Base-by-base conservation (phyloP, 2,329 filamentous ascomycete genomes). In the Rutstroemia sp. region DNA sequence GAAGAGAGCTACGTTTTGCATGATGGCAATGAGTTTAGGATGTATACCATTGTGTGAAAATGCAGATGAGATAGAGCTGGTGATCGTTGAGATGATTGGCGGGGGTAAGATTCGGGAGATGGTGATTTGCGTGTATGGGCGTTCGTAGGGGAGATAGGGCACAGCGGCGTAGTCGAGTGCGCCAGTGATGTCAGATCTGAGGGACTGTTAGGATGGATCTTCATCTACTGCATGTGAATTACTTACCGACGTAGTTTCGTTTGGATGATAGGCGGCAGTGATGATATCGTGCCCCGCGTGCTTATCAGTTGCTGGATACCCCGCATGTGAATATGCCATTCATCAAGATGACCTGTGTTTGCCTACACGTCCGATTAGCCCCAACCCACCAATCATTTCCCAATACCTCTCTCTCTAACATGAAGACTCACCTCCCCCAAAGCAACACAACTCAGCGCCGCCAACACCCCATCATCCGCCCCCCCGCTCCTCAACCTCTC, bases 321-420 rank as follows among this genome's bases (percentile, higher is more conserved):
- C 34, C 52, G 52, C 63, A 64, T 65, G 41, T 66, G 63, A 10
- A 60, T 34, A 42, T 59, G 54, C 63, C 63, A 66, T 23, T 51
- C 34, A 17, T 62, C 48, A 1, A 45, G 21, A 38, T 62, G 58
- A 27, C 64, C 64, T 9, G 46, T 50, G 30, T 61, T 50, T 27
- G 64, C 60, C 62, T 62, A 34, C 17, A 16, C 10, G 21, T 45
- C 51, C 12, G 41, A 6, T 25, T 3, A 48, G 30, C 23, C 23
- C 23, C 3, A 23, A 23, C 23, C 2, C 3, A 12, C 30, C 30
- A 12, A 12, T 37, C 17, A n/a, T 34, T 38, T 14, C 14, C 12
- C 14, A 6, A 21, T 8, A n/a, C n/a, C 1, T 19, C 19, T 19
- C 19, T 19, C 19, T 19, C 19, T 19, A 19, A 19, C 19, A 19